phyloP scores from a whole-genome alignment of 2,329 filamentous ascomycete species.

The Penicillium oxalicum region DNA sequence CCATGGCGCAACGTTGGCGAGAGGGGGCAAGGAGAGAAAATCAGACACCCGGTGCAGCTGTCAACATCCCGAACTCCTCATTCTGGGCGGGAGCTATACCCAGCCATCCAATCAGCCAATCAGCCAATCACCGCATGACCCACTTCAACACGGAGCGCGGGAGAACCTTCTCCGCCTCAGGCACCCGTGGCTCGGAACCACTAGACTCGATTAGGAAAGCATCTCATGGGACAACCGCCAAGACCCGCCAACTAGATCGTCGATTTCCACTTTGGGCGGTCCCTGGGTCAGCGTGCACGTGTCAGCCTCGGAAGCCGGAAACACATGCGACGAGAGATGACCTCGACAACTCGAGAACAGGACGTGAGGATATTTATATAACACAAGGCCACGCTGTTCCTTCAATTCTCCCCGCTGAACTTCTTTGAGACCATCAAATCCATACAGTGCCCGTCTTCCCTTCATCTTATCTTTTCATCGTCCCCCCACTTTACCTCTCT shows the following conservation, averaged over 20 bases:
- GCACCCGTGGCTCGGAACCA: not conserved
- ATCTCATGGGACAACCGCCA: no score
- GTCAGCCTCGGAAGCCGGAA: conserved; percentile 15
- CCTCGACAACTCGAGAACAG: no score
- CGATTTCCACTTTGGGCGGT: not conserved
- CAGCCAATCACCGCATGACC: no score
- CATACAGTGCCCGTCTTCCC: no score
- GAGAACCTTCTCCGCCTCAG: not conserved
- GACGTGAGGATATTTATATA: no score
- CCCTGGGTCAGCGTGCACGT: conserved; percentile 8
- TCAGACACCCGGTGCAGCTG: conserved; percentile 7
- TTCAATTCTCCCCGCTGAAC: no score
- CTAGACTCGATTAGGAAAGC: no score
- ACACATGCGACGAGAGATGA: conserved; percentile 17
- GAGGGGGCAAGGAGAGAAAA: conserved; percentile 2
- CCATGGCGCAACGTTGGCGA: conserved; percentile 46
- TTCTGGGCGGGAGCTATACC: not conserved
- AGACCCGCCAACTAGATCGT: not conserved
- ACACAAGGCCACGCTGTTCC: no score
- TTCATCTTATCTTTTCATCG: not conserved
- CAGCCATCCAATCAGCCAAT: no score
- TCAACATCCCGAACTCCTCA: conserved; percentile 1
- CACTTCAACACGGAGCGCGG: no score
- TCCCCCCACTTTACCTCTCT: conserved; percentile 8
- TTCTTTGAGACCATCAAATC: no score